Percentiles rank a stretch among this genome's conserved stretches.
phyloP scores from a whole-genome alignment of 1,284 basidiomycete species.

The Thelephora terrestris region DNA sequence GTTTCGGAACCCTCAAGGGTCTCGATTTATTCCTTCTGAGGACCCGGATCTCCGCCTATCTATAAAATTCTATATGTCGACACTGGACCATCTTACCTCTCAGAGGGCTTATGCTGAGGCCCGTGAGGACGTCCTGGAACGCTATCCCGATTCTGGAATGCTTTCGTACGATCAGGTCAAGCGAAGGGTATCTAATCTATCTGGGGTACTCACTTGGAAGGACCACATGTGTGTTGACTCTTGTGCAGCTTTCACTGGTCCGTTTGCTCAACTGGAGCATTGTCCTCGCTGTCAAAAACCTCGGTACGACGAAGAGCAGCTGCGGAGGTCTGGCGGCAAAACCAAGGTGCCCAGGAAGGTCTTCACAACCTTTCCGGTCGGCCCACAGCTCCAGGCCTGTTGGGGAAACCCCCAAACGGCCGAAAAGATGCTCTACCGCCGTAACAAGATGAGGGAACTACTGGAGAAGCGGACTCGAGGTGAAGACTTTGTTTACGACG shows the following conservation, averaged over 20 bases:
- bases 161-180: constrained; percentile 19
- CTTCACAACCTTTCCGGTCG: constrained; percentile 18
- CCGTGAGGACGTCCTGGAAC: constrained; percentile 7
- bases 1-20: too few relatives aligned
- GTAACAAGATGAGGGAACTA: constrained; percentile 3
- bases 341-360: constrained; percentile 10
- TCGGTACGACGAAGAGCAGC: constrained; percentile 13
- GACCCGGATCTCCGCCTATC: too few relatives aligned
- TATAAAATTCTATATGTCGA: constrained; percentile 9
- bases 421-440: constrained; percentile 10
- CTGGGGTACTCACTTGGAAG: constrained; percentile 15
- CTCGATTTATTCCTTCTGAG: too few relatives aligned
- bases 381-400: constrained; percentile 18
- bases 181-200: constrained; percentile 12
- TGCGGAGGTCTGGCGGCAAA: constrained; percentile 7
- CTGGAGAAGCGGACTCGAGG: constrained; percentile 13
- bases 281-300: constrained; percentile 17
- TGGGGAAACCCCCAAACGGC: constrained; percentile 9
- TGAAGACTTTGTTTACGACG: not conserved
- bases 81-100: too few relatives aligned
- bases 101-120: too few relatives aligned
- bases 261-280: constrained; percentile 11
- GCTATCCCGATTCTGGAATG: constrained; percentile 12
- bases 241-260: constrained; percentile 20
- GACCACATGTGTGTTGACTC: constrained; percentile 23